Evolutionary conservation across 2,329 filamentous ascomycete species (phyloP).

Genomic region (Helicocarpus griseus): DNA sequence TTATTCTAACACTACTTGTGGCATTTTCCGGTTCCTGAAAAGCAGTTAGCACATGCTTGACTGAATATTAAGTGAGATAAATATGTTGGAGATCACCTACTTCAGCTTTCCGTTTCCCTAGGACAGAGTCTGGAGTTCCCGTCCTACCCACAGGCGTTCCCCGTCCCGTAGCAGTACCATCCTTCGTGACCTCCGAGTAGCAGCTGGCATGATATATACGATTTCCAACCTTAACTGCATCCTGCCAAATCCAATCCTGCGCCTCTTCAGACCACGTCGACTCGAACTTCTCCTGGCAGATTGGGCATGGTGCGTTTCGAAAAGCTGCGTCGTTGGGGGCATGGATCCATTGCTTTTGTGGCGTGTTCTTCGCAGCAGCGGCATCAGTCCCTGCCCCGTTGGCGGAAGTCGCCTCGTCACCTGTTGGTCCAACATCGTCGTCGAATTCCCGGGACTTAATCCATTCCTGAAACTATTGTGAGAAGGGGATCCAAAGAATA

Average conservation of each 20-base stretch:
- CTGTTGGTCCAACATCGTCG: constrained; percentile 47
- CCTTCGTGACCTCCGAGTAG: constrained; percentile 68
- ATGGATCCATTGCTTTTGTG: constrained; percentile 62
- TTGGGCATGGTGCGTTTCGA: constrained; percentile 72
- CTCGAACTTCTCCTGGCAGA: constrained; percentile 92
- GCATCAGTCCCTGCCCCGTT: constrained; percentile 32
- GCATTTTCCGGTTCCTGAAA: constrained; percentile 4
- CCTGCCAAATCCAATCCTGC: constrained; percentile 95
- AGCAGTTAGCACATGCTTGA: neutral
- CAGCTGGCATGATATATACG: constrained; percentile 87
- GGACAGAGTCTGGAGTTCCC: constrained; percentile 52
- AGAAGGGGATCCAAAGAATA: constrained; percentile 3
- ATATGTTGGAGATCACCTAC: constrained; percentile 25
- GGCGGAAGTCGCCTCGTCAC: constrained; percentile 31
- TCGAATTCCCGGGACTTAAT: constrained; percentile 72
- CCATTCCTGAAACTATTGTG: constrained; percentile 59
- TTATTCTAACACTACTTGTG: constrained; percentile 27
- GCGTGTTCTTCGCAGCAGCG: constrained; percentile 42
- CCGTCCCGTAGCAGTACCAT: constrained; percentile 34
- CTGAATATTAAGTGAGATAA: neutral
- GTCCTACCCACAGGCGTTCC: constrained; percentile 19
- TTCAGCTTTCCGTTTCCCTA: constrained; percentile 70
- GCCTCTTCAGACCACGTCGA: constrained; percentile 85
- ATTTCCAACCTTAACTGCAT: constrained; percentile 67
- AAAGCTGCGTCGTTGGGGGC: constrained; percentile 70